Conservation (phyloP, 164 flowering plant species). For the Aristolochia californica region DNA sequence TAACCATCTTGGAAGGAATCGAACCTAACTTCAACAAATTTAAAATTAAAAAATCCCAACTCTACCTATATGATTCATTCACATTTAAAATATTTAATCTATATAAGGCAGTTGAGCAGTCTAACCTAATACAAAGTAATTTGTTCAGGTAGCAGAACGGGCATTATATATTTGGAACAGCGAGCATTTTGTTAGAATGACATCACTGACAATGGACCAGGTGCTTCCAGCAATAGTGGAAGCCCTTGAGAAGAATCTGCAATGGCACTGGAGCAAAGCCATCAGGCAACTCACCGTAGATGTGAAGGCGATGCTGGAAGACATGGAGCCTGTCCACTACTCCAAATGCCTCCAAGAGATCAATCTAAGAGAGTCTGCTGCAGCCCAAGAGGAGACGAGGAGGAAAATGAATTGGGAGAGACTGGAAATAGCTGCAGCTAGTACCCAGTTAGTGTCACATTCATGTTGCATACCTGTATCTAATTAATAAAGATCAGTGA, state of each 20-base stretch:
- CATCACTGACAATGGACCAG: slow-evolving; percentile 24
- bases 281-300: slow-evolving; percentile 46
- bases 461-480: slow-evolving; percentile 1
- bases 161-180: slow-evolving; percentile 72
- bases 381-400: slow-evolving; percentile 21
- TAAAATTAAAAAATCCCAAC: too few species aligned
- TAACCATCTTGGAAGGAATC: too few species aligned
- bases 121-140: neutral
- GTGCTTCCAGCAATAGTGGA: slow-evolving; percentile 45
- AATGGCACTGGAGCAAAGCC: slow-evolving; percentile 55
- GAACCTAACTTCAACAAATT: too few species aligned
- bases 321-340: slow-evolving; percentile 46
- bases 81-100: too few species aligned
- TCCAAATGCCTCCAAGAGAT: slow-evolving; percentile 26
- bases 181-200: slow-evolving; percentile 57
- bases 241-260: slow-evolving; percentile 59
- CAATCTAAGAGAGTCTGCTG: slow-evolving; percentile 15
- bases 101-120: too few species aligned
- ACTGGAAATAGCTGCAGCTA: slow-evolving; percentile 37
- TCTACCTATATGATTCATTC: too few species aligned
- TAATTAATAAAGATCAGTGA: slow-evolving; percentile 3
- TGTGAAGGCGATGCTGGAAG: slow-evolving; percentile 52
- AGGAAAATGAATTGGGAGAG: slow-evolving; percentile 47
- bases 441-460: slow-evolving; percentile 7
- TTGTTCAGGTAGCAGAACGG: slow-evolving; percentile 61